Base-by-base conservation (phyloP, 1,284 basidiomycete species). In the Stygiomarasmius scandens region DNA sequence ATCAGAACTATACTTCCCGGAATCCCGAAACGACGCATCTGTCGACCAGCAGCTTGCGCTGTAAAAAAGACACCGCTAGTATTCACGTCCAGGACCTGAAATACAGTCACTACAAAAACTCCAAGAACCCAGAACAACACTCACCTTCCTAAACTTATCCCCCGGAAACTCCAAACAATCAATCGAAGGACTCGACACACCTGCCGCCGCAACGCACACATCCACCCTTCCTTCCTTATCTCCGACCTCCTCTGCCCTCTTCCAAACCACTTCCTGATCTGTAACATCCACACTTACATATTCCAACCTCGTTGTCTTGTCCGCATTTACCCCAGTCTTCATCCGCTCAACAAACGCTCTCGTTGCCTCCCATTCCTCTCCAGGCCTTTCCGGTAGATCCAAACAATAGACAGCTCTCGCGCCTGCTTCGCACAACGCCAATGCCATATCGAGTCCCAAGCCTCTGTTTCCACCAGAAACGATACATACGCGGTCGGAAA, bases 391-490 rank as follows among this genome's bases (percentile, higher is more conserved):
- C 2, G 89, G 83, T 4, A 93, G 74, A 70, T 95, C 93, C 34
- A 93, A 72, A 66, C 89, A 92, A 69, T 92, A 90, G 0, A 95
- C 84, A 1, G 75, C 83, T 12, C 87, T 79, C 2, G 91, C 90
- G 50, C 91, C 92, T 3, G 86, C 85, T 73, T 95, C 92, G 43
- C 85, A 81, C 41, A 92, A 74, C 3, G 87, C 84, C 56, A 92
- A 77, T 27, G 90, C 90, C 83, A 92, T 89, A 72, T 92, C 90
- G 41, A 95, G 81, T 2, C 93, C 92, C 10, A 95, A 80, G 1
- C 92, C 92, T 49, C 92, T 81, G 65, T 90, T 91, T 2, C 80
- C 93, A 11, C 91, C 91, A 0, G 91, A 90, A 46, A 93, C 85
- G 59, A 94, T 77, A 36, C 83, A 87, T 14, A 92, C 89, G 23